Conservation (phyloP, 108 stramenopile genomes). For the Cyclotella cryptica region DNA sequence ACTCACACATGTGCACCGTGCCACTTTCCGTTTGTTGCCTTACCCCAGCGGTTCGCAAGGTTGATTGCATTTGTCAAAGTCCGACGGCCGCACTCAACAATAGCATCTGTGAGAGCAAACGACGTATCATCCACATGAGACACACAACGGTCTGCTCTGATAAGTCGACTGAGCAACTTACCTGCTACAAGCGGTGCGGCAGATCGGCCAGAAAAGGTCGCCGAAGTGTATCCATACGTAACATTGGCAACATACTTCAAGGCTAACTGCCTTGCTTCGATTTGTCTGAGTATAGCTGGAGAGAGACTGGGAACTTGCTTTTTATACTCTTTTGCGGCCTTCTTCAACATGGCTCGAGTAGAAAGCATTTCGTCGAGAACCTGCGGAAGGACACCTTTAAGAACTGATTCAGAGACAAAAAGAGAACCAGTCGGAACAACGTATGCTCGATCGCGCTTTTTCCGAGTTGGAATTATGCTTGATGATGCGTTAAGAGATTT, state of each 20-base stretch:
- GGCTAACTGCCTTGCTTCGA: slow-evolving; percentile 98
- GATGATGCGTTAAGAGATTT: slow-evolving; percentile 55
- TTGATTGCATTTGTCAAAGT: slow-evolving; percentile 90
- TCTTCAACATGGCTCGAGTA: slow-evolving; percentile 96
- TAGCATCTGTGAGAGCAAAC: slow-evolving; percentile 55
- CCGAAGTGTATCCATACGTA: slow-evolving; percentile 97
- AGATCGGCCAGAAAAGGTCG: slow-evolving; percentile 95
- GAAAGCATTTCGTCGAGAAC: slow-evolving; percentile 97
- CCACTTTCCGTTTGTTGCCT: slow-evolving; percentile 66
- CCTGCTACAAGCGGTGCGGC: slow-evolving; percentile 97
- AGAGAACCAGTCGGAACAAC: slow-evolving; percentile 91
- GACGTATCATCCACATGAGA: background rate
- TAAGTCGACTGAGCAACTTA: slow-evolving; percentile 9
- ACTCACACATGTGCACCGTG: slow-evolving; percentile 76
- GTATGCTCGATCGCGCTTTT: slow-evolving; percentile 67
- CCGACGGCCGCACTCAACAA: slow-evolving; percentile 92
- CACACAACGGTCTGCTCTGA: background rate
- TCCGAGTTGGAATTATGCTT: background rate
- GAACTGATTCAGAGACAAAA: slow-evolving; percentile 83
- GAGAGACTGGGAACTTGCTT: slow-evolving; percentile 65
- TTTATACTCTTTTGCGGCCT: slow-evolving; percentile 91
- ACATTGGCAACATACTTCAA: slow-evolving; percentile 99
- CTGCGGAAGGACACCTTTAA: slow-evolving; percentile 95
- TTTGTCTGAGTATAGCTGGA: slow-evolving; percentile 80
- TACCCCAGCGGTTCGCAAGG: slow-evolving; percentile 83